Evolutionary conservation across 495 filamentous ascomycete genomes (phyloP).

Genomic region (Podospora didyma): DNA sequence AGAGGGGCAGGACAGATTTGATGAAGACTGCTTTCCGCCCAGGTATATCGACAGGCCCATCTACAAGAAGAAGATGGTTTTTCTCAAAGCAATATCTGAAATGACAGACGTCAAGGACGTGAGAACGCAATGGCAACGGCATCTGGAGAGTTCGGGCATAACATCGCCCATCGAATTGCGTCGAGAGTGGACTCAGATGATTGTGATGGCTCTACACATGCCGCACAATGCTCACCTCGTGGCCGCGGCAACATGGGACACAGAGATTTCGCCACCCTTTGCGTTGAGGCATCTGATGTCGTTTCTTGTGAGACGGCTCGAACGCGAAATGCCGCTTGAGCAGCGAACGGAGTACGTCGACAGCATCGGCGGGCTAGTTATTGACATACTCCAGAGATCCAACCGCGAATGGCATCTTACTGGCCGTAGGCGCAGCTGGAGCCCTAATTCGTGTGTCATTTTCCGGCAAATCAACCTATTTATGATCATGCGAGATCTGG

Average conservation of each 20-base stretch:
- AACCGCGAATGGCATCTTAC: slow-evolving; percentile 7
- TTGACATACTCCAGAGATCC: slow-evolving; percentile 10
- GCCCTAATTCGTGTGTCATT: slow-evolving; percentile 2
- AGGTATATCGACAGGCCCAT: background rate
- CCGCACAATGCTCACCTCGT: slow-evolving; percentile 43
- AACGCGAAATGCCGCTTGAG: background rate
- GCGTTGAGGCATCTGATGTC: slow-evolving; percentile 49
- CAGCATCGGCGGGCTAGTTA: slow-evolving; percentile 4
- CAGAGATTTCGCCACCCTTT: slow-evolving; percentile 40
- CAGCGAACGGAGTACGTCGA: background rate
- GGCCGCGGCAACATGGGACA: slow-evolving; percentile 44
- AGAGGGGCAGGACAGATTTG: too few species aligned
- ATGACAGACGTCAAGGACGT: slow-evolving; percentile 30
- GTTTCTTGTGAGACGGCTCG: slow-evolving; percentile 33
- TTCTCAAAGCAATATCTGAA: background rate
- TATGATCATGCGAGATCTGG: slow-evolving; percentile 11
- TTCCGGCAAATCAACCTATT: slow-evolving; percentile 30
- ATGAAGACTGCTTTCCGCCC: too few species aligned
- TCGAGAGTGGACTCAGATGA: slow-evolving; percentile 50
- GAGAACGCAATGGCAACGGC: slow-evolving; percentile 39
- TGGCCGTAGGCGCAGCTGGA: too few species aligned
- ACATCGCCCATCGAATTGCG: slow-evolving; percentile 20
- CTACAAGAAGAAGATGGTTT: background rate
- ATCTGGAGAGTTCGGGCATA: too few species aligned
- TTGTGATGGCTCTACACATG: slow-evolving; percentile 48